phyloP scores from a whole-genome alignment of 1,139 yeast genomes.

The Candida tunisiensis region DNA sequence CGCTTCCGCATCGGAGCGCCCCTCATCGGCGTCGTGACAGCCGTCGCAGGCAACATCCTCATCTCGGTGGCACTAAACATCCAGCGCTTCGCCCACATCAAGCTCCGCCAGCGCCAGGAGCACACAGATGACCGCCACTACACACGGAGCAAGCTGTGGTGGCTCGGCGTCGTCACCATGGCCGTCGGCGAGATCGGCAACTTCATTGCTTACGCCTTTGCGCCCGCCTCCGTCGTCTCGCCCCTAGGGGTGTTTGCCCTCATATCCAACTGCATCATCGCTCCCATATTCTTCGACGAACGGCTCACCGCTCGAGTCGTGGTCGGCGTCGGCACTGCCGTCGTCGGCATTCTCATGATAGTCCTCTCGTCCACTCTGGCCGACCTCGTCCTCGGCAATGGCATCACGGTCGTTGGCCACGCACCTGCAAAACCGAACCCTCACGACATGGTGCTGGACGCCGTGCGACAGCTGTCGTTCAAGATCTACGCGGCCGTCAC shows the following conservation, averaged over 20 bases:
- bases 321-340: slow-evolving; percentile 22
- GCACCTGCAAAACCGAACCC: no score
- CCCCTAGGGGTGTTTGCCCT: slow-evolving; percentile 30
- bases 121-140: slow-evolving; percentile 4
- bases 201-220: slow-evolving; percentile 29
- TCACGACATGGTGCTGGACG: slow-evolving; percentile 12
- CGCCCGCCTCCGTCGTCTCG: slow-evolving; percentile 29
- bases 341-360: slow-evolving; percentile 24
- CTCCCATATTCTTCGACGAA: slow-evolving; percentile 27
- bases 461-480: slow-evolving; percentile 12
- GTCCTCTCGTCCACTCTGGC: slow-evolving; percentile 16
- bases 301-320: slow-evolving; percentile 17
- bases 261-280: slow-evolving; percentile 27
- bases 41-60: slow-evolving; percentile 20
- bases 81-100: slow-evolving; percentile 22
- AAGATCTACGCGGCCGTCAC: slow-evolving; percentile 14
- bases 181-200: slow-evolving; percentile 27
- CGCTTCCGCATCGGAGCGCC: no score
- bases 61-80: slow-evolving; percentile 22
- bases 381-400: slow-evolving; percentile 5
- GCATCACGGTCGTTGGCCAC: no score
- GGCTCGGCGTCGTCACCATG: slow-evolving; percentile 24
- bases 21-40: slow-evolving; percentile 20
- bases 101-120: slow-evolving; percentile 6
- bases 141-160: slow-evolving; percentile 16